Conservation (phyloP, 2,329 filamentous ascomycete species). For the Fonsecaea pugnacius region DNA sequence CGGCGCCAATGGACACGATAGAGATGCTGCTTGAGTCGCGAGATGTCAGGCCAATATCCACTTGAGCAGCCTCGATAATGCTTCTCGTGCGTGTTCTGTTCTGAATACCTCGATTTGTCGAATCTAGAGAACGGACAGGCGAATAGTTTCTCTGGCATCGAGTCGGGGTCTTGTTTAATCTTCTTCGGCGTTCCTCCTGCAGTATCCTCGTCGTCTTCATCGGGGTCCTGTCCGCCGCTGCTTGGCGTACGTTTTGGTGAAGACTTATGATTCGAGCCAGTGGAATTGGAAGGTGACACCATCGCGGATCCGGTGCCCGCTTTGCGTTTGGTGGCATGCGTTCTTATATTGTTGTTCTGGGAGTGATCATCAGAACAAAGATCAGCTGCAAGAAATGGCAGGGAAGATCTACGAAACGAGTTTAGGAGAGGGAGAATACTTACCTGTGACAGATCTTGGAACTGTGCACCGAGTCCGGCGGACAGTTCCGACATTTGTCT, state of each 20-base stretch:
- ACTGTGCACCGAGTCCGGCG: constrained; percentile 32
- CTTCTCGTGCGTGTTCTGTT: constrained; percentile 33
- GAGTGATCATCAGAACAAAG: constrained; percentile 1
- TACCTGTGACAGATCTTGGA: constrained; percentile 24
- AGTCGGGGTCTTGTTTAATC: constrained; percentile 29
- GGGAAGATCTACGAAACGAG: not conserved
- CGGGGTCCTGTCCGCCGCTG: constrained; percentile 16
- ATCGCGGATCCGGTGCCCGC: constrained; percentile 15
- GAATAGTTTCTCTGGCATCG: constrained; percentile 28
- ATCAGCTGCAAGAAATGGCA: not conserved
- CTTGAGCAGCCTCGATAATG: constrained; percentile 35
- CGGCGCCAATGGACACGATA: constrained; percentile 36
- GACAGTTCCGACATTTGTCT: constrained; percentile 26
- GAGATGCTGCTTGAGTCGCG: constrained; percentile 37
- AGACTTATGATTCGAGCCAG: constrained; percentile 15
- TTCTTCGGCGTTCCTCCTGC: constrained; percentile 34
- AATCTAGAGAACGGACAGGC: constrained; percentile 37
- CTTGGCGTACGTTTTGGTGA: constrained; percentile 24
- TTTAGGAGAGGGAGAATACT: not conserved
- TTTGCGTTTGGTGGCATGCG: constrained; percentile 35
- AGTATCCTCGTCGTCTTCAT: constrained; percentile 33
- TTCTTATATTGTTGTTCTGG: constrained; percentile 20
- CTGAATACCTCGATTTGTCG: constrained; percentile 34
- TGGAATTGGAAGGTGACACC: constrained; percentile 24
- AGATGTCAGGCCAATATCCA: constrained; percentile 36